phyloP scores from a whole-genome alignment of 2,329 filamentous ascomycete genomes.

The Escovopsis sp. region DNA sequence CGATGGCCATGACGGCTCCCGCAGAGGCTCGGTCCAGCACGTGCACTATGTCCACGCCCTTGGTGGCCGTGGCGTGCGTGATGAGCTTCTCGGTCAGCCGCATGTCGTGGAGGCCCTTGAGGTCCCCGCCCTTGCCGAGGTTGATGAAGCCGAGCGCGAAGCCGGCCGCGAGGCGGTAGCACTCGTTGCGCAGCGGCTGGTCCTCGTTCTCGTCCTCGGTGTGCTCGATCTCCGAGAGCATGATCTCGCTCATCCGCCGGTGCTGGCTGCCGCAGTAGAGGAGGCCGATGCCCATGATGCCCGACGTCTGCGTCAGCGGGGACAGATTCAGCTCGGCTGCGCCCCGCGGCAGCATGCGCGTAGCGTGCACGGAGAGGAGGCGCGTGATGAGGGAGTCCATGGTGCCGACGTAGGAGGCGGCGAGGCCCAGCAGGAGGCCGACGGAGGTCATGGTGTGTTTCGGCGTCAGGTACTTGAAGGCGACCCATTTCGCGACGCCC shows the following conservation, averaged over 20 bases:
- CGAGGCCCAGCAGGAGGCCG: conserved; percentile 78
- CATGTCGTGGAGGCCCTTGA: conserved; percentile 88
- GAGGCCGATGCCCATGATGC: conserved; percentile 91
- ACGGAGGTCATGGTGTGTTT: conserved; percentile 99
- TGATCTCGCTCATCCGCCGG: conserved; percentile 95
- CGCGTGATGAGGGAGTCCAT: conserved; percentile 95
- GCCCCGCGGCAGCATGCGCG: conserved; percentile 79
- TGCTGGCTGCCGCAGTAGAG: conserved; percentile 93
- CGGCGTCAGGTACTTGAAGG: conserved; percentile 96
- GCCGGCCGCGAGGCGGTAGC: conserved; percentile 87
- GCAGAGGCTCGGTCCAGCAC: conserved; percentile 85
- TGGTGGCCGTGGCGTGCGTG: conserved; percentile 70
- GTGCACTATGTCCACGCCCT: conserved; percentile 84
- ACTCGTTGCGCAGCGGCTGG: conserved; percentile 76
- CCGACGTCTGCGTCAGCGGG: conserved; percentile 83
- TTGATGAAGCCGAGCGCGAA: conserved; percentile 93
- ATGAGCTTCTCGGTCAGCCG: conserved; percentile 77
- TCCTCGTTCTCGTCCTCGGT: conserved; percentile 68
- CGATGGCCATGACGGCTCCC: conserved; percentile 79
- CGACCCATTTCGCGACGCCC: conserved; percentile 90
- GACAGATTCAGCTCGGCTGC: conserved; percentile 91
- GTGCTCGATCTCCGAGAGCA: conserved; percentile 93
- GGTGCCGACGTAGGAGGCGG: conserved; percentile 86
- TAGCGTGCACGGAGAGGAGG: conserved; percentile 87
- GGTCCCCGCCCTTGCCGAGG: conserved; percentile 73